Evolutionary conservation across 148 eudicot genomes (phyloP), one percentile per base, ranked within the genome.

Genomic region (Rhododendron simsii): DNA sequence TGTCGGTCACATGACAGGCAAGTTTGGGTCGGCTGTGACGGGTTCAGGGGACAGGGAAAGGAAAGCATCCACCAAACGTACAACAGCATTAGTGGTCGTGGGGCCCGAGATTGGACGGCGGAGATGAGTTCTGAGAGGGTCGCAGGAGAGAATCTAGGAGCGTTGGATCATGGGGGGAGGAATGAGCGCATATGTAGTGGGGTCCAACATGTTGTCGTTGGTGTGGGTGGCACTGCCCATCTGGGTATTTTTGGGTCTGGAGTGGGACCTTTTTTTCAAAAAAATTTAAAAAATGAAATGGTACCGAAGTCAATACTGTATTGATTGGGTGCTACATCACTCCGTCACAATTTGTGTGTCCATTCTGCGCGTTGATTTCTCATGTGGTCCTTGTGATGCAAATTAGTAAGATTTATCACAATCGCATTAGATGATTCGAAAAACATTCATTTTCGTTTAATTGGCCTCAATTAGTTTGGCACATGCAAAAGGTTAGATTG

Each of bases 41-140:
- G 77, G 73, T 79, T 81, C 87, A 81, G 95, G 93, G 86, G 86
- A 90, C 93, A 92, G 35, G 75, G 85, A 83, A 55, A 90, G 84
- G 93, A 92, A 94, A 90, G 51, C 33, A 50, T 81, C 87, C 80
- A 86, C 87, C 89, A 77, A 86, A 85, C 81, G 84, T 69, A 61
- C 45, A 0, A 41, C 45, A 55, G 61, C 3, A 83, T 91, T 83
- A 87, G 88, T 85, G 77, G 76, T 80, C 61, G 91, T 89, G 75
- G 93, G 93, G 63, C 90, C 92, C 30, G 37, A 5, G 10, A 47
- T 59, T 57, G 83, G 80, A 92, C 88, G 93, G 93, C 65, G 50
- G 71, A 55, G 91, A 91, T 91, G 80, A 21, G 84, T 65, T 82
- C 41, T 48, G 3, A 80, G 79, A 20, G 35, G 1, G 9, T 11